Evolutionary conservation across 345 rosid genomes (phyloP).

Genomic region (Microthlaspi erraticum): DNA sequence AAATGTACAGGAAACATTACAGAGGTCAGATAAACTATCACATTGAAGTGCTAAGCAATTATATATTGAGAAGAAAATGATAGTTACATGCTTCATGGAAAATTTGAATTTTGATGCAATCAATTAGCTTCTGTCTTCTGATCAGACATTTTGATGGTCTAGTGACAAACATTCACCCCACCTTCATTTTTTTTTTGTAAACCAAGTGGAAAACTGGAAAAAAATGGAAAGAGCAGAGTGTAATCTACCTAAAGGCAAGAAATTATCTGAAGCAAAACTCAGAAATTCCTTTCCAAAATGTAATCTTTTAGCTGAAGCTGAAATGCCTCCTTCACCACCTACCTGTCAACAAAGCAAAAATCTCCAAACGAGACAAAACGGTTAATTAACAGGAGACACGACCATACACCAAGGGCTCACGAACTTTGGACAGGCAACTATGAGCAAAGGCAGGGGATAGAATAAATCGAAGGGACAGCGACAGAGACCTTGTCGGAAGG

Average conservation of each 20-base stretch:
- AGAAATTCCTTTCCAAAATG: constrained; percentile 57
- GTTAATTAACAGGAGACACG: no score
- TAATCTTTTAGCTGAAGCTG: constrained; percentile 36
- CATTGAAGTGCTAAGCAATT: neutral
- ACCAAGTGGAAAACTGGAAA: no score
- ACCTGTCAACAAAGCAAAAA: constrained; percentile 46
- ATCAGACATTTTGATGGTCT: neutral
- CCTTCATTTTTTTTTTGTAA: neutral
- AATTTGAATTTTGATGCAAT: neutral
- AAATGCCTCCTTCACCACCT: constrained; percentile 38
- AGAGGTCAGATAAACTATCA: neutral
- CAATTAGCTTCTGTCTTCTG: neutral
- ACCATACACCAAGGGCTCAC: no score
- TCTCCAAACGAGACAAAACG: neutral
- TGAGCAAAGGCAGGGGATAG: neutral
- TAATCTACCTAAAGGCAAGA: constrained; percentile 74
- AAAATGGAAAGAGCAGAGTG: constrained; percentile 1
- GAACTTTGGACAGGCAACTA: no score
- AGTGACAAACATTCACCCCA: no score
- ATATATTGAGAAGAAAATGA: neutral
- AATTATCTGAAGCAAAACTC: constrained; percentile 61
- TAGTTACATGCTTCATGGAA: neutral
- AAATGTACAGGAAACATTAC: neutral
- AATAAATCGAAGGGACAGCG: neutral
- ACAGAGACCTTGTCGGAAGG: constrained; percentile 53